Percentiles rank a stretch among this genome's conserved stretches.
Evolutionary conservation across 805 yeast genomes (phyloP).

Genomic region (Teunomyces kruisii): DNA sequence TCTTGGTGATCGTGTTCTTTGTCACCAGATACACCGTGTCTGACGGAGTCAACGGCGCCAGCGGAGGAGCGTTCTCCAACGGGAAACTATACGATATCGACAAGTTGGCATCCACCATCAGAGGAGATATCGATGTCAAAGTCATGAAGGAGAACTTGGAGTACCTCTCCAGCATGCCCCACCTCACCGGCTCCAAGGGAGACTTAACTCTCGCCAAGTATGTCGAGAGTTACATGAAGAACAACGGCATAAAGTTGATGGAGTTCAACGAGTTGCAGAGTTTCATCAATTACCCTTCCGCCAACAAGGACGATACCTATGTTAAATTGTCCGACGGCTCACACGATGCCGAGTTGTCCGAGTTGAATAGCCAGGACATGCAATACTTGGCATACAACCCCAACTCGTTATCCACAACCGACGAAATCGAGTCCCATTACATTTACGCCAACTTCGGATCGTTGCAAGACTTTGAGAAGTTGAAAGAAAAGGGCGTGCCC

Average conservation of each 20-base stretch:
- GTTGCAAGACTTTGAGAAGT: slow-evolving; percentile 47
- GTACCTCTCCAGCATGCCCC: slow-evolving; percentile 79
- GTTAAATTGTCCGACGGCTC: slow-evolving; percentile 32
- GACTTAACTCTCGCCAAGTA: slow-evolving; percentile 72
- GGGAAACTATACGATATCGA: slow-evolving; percentile 67
- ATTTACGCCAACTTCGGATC: slow-evolving; percentile 72
- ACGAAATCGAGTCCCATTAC: slow-evolving; percentile 51
- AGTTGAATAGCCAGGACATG: slow-evolving; percentile 27
- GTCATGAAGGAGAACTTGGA: slow-evolving; percentile 65
- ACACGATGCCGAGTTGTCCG: slow-evolving; percentile 39
- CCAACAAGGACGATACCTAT: slow-evolving; percentile 23
- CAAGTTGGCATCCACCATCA: slow-evolving; percentile 49
- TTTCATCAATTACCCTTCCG: slow-evolving; percentile 64
- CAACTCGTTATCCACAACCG: slow-evolving; percentile 52
- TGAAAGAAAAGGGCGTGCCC: slow-evolving; percentile 38
- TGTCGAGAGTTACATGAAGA: slow-evolving; percentile 55
- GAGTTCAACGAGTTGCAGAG: slow-evolving; percentile 53
- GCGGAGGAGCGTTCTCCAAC: slow-evolving; percentile 40
- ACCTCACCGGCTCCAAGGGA: slow-evolving; percentile 84
- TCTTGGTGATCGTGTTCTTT: slow-evolving; percentile 57
- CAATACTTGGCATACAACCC: slow-evolving; percentile 63
- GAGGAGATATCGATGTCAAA: slow-evolving; percentile 51
- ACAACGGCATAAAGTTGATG: slow-evolving; percentile 54
- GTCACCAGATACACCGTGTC: slow-evolving; percentile 56
- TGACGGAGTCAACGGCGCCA: slow-evolving; percentile 38